Conservation (phyloP, 192 early-diverging fungal genomes). For the Backusella westeae region DNA sequence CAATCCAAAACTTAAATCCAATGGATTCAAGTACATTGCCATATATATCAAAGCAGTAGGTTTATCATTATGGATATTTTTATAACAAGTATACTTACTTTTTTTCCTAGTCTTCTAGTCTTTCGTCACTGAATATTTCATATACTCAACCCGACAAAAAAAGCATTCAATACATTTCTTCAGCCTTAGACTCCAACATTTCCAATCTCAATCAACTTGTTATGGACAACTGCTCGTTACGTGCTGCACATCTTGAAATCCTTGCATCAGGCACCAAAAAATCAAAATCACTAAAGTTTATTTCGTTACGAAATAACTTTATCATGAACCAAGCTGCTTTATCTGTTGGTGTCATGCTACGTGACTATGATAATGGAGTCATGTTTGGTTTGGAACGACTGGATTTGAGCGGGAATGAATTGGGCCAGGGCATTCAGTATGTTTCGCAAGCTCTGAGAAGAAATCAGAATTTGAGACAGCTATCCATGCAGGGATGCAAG, state of each 20-base stretch:
- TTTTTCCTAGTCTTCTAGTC: conserved; percentile 49
- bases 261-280: conserved; percentile 36
- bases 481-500: conserved; percentile 46
- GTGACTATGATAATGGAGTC: conserved; percentile 47
- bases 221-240: conserved; percentile 25
- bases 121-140: conserved; percentile 69
- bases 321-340: conserved; percentile 46
- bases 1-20: conserved; percentile 63
- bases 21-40: conserved; percentile 72
- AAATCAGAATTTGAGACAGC: conserved; percentile 45
- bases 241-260: conserved; percentile 12
- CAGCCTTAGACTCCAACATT: conserved; percentile 35
- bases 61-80: neutral
- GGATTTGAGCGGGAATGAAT: conserved; percentile 45
- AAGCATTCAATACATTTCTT: conserved; percentile 63
- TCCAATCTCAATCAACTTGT: conserved; percentile 7
- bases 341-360: conserved; percentile 54
- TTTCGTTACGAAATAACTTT: conserved; percentile 47
- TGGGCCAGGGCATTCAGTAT: conserved; percentile 51
- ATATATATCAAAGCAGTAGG: conserved; percentile 67
- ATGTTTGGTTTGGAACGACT: conserved; percentile 37
- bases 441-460: conserved; percentile 51
- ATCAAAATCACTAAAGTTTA: conserved; percentile 36
- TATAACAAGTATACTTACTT: neutral
- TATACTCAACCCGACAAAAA: conserved; percentile 71